A percentile compares a stretch with the other conserved stretches of the same genome.
Conservation (phyloP, 495 filamentous ascomycete species). For the Poronia punctata region DNA sequence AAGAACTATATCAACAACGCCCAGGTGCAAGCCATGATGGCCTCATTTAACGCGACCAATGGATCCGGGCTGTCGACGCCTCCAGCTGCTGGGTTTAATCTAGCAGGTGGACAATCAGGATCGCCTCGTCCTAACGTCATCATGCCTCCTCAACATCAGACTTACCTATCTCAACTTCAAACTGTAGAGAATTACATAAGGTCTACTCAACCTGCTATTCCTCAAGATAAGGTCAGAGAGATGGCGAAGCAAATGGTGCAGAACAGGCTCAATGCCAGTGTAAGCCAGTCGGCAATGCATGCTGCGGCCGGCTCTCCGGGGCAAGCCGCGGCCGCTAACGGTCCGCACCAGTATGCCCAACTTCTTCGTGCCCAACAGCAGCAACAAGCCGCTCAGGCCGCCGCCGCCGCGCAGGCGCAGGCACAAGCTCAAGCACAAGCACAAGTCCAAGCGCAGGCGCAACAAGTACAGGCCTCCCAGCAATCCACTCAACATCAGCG, state of each 20-base stretch:
- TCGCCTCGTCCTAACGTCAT: conserved; percentile 30
- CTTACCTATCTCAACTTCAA: conserved; percentile 36
- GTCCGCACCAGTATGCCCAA: conserved; percentile 65
- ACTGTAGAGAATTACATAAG: conserved; percentile 32
- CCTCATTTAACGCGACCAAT: conserved; percentile 31
- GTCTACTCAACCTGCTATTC: conserved; percentile 19
- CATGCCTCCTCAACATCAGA: conserved; percentile 23
- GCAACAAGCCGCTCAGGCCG: conserved; percentile 25
- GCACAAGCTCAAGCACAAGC: conserved; percentile 18
- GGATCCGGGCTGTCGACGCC: conserved; percentile 33
- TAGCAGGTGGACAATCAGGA: conserved; percentile 30
- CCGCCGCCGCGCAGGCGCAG: conserved; percentile 6
- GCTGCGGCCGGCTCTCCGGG: conserved; percentile 50
- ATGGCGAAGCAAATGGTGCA: conserved; percentile 20
- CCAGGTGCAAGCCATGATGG: conserved; percentile 37
- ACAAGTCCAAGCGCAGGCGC: conserved; percentile 6
- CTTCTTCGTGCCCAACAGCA: conserved; percentile 65
- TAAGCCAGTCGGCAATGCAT: conserved; percentile 57
- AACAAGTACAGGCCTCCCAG: conserved; percentile 18
- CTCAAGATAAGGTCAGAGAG: conserved; percentile 32
- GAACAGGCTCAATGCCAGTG: conserved; percentile 22
- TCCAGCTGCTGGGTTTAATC: conserved; percentile 28
- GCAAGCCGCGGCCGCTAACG: conserved; percentile 26
- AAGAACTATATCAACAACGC: conserved; percentile 37
- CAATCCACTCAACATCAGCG: conserved; percentile 29